phyloP scores from a whole-genome alignment of 345 rosid genomes.

The Mangifera indica region DNA sequence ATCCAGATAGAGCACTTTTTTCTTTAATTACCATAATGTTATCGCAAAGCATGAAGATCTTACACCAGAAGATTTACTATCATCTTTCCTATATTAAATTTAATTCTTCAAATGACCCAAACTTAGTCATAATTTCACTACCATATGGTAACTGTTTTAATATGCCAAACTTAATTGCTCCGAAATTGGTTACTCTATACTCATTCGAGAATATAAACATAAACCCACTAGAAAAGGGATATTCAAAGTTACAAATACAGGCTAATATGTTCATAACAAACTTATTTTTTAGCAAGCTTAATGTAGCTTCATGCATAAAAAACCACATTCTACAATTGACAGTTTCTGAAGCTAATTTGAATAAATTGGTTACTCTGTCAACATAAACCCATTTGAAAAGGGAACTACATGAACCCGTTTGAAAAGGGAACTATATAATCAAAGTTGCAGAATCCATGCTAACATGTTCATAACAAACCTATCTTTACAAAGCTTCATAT shows the following conservation, averaged over 20 bases:
- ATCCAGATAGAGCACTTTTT: background rate
- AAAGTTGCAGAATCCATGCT: no score
- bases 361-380: no score
- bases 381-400: no score
- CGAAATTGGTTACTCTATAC: no score
- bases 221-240: no score
- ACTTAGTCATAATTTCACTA: background rate
- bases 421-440: no score
- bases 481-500: no score
- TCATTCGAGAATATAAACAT: no score
- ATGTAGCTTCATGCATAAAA: background rate
- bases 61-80: background rate
- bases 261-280: background rate
- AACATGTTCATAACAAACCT: no score
- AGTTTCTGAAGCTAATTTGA: no score
- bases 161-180: no score
- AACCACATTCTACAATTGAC: slow-evolving; percentile 7
- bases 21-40: background rate
- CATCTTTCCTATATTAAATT: slow-evolving; percentile 5
- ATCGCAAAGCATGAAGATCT: background rate
- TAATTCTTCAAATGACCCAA: background rate
- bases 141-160: background rate
- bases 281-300: background rate
- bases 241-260: background rate
- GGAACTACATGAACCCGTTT: no score